These are phyloP conservation scores for Mycena metata DNA, from an alignment of 768 basidiomycete species.

Conservation along the genomic window DNA sequence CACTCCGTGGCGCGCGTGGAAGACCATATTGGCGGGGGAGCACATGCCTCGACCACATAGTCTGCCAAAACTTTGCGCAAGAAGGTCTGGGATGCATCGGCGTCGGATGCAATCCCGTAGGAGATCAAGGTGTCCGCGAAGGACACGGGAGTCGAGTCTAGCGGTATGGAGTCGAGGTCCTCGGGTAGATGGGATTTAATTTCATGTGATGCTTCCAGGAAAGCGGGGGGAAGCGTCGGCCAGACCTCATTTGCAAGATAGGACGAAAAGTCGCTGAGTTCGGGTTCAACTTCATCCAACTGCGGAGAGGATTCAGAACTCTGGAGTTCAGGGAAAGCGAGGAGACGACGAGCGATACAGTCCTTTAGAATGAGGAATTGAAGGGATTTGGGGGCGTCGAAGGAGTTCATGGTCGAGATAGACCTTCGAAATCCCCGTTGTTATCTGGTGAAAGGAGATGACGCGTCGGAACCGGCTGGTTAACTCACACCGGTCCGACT, in stretches of 20 bases:
- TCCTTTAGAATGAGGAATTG: constrained; percentile 59
- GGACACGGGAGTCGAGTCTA: constrained; percentile 55
- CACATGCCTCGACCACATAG: constrained; percentile 61
- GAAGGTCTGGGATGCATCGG: constrained; percentile 56
- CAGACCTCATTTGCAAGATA: constrained; percentile 68
- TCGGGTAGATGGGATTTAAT: constrained; percentile 48
- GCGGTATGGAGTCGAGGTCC: constrained; percentile 50
- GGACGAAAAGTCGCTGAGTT: constrained; percentile 66
- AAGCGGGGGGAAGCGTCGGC: constrained; percentile 53
- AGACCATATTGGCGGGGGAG: constrained; percentile 66
- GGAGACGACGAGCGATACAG: constrained; percentile 57
- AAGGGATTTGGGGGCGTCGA: constrained; percentile 1
- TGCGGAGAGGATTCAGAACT: constrained; percentile 15
- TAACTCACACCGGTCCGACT: no score
- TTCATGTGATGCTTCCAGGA: constrained; percentile 57
- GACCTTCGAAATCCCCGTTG: no score
- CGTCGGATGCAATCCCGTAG: constrained; percentile 59
- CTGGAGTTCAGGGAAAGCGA: constrained; percentile 45
- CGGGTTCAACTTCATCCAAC: constrained; percentile 42
- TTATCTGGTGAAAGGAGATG: no score
- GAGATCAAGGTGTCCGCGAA: constrained; percentile 66
- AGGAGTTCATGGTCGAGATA: neutral
- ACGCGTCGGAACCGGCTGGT: no score
- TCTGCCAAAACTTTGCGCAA: constrained; percentile 56
- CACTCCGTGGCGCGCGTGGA: constrained; percentile 66